Evolutionary conservation across 257 asterid genomes (phyloP).

Genomic region (Przewalskia tangutica): DNA sequence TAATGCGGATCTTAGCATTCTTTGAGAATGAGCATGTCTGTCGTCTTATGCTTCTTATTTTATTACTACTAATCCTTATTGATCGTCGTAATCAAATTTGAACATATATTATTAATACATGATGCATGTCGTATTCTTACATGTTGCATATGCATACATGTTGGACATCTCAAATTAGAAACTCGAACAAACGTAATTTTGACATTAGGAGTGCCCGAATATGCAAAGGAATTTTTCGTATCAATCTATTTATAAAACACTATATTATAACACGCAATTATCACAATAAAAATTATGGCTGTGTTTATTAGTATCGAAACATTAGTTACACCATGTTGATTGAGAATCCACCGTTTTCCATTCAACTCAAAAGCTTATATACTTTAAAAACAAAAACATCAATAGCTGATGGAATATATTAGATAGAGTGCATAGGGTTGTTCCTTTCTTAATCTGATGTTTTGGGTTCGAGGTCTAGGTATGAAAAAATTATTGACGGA

Average conservation of each 20-base stretch:
- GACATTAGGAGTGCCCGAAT: background rate
- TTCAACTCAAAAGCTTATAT: background rate
- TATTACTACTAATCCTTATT: background rate
- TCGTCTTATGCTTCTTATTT: constrained; percentile 33
- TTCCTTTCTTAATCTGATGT: background rate
- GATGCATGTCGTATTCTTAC: background rate
- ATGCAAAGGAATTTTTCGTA: background rate
- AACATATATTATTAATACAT: background rate
- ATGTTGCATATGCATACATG: background rate
- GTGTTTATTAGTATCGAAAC: background rate
- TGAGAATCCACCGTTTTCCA: background rate
- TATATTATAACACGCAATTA: background rate
- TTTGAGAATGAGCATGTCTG: constrained; percentile 82
- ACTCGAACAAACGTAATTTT: background rate
- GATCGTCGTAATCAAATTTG: constrained; percentile 10
- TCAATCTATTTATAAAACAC: background rate
- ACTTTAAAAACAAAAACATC: background rate
- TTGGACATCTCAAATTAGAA: background rate
- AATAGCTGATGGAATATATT: background rate
- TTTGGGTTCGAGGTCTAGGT: too few relatives aligned
- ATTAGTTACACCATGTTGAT: background rate
- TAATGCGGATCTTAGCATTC: constrained; percentile 75
- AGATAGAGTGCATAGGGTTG: background rate
- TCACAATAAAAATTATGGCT: background rate
- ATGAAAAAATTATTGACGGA: too few relatives aligned